Conservation (phyloP, 208 protist genomes). For the Leptomonas pyrrhocoris region DNA sequence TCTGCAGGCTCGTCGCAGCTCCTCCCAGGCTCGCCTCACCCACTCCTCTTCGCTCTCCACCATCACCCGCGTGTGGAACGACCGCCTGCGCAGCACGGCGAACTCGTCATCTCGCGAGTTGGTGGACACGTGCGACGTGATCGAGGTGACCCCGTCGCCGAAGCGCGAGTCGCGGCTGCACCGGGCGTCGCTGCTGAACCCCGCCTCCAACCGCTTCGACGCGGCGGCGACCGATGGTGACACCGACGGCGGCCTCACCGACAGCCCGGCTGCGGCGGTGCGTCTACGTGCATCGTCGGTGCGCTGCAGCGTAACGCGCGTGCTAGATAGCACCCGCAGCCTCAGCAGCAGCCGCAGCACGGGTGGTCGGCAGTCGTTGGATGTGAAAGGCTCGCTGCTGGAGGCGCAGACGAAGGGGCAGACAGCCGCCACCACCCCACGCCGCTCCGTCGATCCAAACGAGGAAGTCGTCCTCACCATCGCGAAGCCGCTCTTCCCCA, state of each 20-base stretch:
- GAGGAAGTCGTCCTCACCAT: background rate
- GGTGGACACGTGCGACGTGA: conserved; percentile 9
- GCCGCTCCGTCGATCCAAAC: conserved; percentile 20
- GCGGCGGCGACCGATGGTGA: background rate
- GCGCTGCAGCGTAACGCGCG: conserved; percentile 8
- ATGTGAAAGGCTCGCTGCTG: conserved; percentile 7
- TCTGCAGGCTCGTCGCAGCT: conserved; percentile 7
- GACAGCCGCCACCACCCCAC: background rate
- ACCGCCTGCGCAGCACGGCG: conserved; percentile 18
- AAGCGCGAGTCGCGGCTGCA: conserved; percentile 17
- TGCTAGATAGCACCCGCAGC: background rate
- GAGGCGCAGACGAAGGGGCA: background rate
- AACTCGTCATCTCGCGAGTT: background rate
- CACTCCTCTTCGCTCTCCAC: conserved; percentile 21
- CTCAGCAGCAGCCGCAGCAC: conserved; percentile 3
- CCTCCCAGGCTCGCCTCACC: conserved; percentile 1
- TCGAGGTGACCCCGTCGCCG: conserved; percentile 9
- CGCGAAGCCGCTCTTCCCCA: conserved; percentile 64
- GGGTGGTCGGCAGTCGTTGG: background rate
- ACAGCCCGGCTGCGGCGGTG: conserved; percentile 17
- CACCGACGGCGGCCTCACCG: conserved; percentile 24
- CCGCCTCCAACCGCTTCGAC: background rate
- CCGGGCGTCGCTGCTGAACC: background rate
- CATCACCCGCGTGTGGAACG: conserved; percentile 36
- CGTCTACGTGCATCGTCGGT: conserved; percentile 17